Base-by-base conservation (phyloP, 441 rosid genomes). In the Populus hybrid region DNA sequence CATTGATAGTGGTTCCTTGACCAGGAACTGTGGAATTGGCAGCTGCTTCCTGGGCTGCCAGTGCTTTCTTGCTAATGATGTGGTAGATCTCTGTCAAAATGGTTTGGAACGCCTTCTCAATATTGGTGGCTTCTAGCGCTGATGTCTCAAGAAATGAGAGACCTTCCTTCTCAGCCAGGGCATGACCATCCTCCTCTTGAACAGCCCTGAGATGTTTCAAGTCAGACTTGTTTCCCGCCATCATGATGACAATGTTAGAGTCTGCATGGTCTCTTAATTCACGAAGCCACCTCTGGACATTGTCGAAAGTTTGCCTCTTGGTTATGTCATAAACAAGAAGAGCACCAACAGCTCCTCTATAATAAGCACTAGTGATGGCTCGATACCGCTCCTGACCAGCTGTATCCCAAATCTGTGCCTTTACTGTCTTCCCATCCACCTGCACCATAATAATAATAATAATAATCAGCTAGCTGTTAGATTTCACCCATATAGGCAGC, bases 381-480 rank as follows among this genome's bases (percentile, higher is more conserved):
- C 97, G 86, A 78, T 94, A 94, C 77, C 98, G 85, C 84, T 94
- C 98, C 78, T 94, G 98, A 38, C 98, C 98, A 12, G 98, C 98
- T 1, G 98, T 94, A 69, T 94, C 98, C 98, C 98, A 94, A 36
- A 94, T 94, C 88, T 94, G 98, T 6, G 98, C 98, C 92, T 94
- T 94, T 9, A 94, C 91, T 1, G 93, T 91, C 85, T 94, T 94
- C 72, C 97, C 98, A 81, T 94, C 95, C 16, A 93, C 94, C 98
- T 94, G 21, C 8, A 79, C 26, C 74, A 82, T 28, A 28, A 42
- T 28, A 46, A 23, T 67, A 21, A 2, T 14, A 10, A 1, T 0
- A 61, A 4, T 36, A 16, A 53, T 53, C 61, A 53, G 61, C 61
- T 16, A 53, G 21, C 21, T 18, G 61, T 35, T 35, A 35, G 38